Conservation (phyloP, 129 eudicot genomes). For the Daucus carota region DNA sequence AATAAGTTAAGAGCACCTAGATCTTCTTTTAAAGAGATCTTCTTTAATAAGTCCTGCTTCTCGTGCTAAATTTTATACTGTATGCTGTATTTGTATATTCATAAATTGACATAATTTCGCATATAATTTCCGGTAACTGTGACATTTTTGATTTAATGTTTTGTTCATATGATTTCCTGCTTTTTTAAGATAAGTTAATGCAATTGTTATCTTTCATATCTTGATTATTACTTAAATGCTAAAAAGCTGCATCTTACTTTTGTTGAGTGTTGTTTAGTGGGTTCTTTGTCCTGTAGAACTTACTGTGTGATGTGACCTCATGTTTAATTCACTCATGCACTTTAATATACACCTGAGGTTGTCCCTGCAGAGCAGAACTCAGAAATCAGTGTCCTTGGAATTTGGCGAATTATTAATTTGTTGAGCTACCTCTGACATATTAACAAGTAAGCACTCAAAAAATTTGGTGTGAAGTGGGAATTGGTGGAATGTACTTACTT, state of each 20-base stretch:
- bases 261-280: not conserved
- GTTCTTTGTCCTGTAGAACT: not conserved
- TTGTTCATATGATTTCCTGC: not conserved
- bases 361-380: slow-evolving; percentile 6
- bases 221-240: not conserved
- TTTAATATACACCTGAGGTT: not conserved
- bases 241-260: not conserved
- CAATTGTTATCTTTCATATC: not conserved
- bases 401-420: not conserved
- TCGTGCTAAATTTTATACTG: not conserved
- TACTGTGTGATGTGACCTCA: slow-evolving; percentile 1
- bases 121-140: not conserved
- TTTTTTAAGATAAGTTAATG: not conserved
- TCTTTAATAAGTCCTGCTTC: not conserved
- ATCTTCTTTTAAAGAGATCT: not conserved
- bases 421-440: slow-evolving; percentile 1
- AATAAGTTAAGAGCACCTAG: no score
- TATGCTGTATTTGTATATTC: not conserved
- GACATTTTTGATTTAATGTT: not conserved
- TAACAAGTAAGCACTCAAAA: not conserved
- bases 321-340: not conserved
- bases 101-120: not conserved
- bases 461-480: not conserved
- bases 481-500: not conserved
- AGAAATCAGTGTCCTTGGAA: slow-evolving; percentile 1